phyloP scores from a whole-genome alignment of 768 basidiomycete species.

The Phaeolepiota aurea region DNA sequence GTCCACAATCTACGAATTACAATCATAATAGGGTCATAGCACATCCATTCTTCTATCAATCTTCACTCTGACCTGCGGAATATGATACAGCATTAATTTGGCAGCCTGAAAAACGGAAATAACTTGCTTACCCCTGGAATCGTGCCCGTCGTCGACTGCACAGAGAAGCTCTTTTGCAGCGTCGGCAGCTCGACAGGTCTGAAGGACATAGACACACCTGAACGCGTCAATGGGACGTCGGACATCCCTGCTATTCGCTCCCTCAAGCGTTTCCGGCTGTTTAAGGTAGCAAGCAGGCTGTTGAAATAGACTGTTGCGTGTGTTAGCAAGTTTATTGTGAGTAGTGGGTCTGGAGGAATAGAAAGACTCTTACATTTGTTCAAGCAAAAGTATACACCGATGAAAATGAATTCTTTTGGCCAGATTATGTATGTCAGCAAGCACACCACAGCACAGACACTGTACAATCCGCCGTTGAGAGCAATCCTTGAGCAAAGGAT shows the following conservation, averaged over 20 bases:
- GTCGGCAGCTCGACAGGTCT: neutral
- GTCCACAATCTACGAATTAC: too few relatives aligned
- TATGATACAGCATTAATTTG: neutral
- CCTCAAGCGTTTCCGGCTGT: neutral
- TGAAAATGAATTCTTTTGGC: conserved; percentile 1
- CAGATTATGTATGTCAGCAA: conserved; percentile 1
- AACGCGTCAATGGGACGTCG: neutral
- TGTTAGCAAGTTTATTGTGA: neutral
- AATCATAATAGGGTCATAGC: too few relatives aligned
- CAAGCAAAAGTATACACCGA: conserved; percentile 67
- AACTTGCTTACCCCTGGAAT: neutral
- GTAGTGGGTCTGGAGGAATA: neutral
- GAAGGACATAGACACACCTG: neutral
- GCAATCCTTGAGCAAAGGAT: neutral
- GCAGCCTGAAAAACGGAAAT: neutral
- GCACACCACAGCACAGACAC: neutral
- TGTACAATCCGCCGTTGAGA: neutral
- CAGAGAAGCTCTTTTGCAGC: neutral
- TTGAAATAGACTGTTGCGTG: conserved; percentile 1
- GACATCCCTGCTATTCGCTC: neutral
- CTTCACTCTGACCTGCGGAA: neutral
- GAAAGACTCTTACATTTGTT: conserved; percentile 53
- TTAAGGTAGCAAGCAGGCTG: neutral
- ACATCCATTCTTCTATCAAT: neutral
- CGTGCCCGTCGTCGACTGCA: neutral